Conservation (phyloP, 2,329 filamentous ascomycete genomes). For the Monosporascus ibericus region DNA sequence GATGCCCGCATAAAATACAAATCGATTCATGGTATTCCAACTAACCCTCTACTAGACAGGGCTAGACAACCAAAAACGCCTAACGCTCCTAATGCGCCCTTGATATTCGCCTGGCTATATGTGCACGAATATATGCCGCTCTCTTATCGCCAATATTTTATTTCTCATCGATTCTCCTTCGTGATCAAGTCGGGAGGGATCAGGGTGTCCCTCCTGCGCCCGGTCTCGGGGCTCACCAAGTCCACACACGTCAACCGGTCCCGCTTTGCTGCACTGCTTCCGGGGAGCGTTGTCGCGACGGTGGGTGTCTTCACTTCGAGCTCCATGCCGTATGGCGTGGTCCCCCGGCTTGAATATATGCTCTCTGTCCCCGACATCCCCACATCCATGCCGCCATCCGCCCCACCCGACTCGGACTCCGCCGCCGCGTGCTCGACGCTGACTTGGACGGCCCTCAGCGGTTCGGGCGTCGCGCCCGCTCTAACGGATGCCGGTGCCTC, state of each 20-base stretch:
- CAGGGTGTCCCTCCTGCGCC: slow-evolving; percentile 28
- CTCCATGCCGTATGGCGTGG: slow-evolving; percentile 22
- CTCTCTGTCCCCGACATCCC: slow-evolving; percentile 46
- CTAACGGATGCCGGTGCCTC: slow-evolving; percentile 3
- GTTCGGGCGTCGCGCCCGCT: slow-evolving; percentile 8
- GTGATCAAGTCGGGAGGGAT: slow-evolving; percentile 26
- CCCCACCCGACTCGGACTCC: slow-evolving; percentile 15
- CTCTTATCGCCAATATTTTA: not conserved
- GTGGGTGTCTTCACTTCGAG: slow-evolving; percentile 35
- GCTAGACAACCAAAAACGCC: no score
- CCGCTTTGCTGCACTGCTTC: slow-evolving; percentile 5
- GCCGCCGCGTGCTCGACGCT: slow-evolving; percentile 34
- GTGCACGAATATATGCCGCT: slow-evolving; percentile 5
- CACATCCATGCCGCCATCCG: slow-evolving; percentile 29
- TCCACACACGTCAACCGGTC: slow-evolving; percentile 22
- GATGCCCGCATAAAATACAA: no score
- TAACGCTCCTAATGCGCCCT: no score
- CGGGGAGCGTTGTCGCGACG: not conserved
- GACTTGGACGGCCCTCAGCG: slow-evolving; percentile 15
- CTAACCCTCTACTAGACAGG: no score
- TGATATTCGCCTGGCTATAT: slow-evolving; percentile 5
- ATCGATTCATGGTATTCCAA: no score
- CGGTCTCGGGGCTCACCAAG: slow-evolving; percentile 20
- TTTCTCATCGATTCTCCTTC: not conserved
- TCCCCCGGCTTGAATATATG: slow-evolving; percentile 28